Conservation (phyloP, 495 filamentous ascomycete genomes). For the Xylaria intraflava region DNA sequence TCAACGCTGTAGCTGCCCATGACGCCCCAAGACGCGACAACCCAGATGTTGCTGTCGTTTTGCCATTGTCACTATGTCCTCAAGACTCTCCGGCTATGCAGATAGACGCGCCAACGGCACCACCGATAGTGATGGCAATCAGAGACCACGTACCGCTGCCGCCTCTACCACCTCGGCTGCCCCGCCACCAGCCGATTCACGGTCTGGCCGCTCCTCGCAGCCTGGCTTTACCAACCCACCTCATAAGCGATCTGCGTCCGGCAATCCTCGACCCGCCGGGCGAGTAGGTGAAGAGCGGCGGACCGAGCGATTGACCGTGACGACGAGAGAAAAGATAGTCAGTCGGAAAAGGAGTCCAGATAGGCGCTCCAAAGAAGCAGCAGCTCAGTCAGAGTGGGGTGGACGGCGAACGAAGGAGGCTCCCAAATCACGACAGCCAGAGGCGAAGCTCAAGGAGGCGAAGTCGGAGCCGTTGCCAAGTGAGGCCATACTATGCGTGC, state of each 20-base stretch:
- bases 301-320: constrained; percentile 50
- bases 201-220: constrained; percentile 19
- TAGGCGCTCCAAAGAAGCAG: constrained; percentile 45
- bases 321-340: constrained; percentile 58
- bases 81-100: constrained; percentile 27
- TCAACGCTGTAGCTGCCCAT: constrained; percentile 4
- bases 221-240: constrained; percentile 25
- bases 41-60: constrained; percentile 19
- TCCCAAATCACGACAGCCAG: constrained; percentile 40
- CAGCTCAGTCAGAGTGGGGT: constrained; percentile 18
- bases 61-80: constrained; percentile 31
- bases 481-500: constrained; percentile 11
- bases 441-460: constrained; percentile 38
- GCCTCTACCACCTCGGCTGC: constrained; percentile 20
- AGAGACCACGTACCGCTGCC: constrained; percentile 31
- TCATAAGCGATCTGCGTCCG: constrained; percentile 40
- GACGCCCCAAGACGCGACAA: constrained; percentile 8
- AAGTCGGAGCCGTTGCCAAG: constrained; percentile 34
- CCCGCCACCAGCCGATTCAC: constrained; percentile 14
- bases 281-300: constrained; percentile 37
- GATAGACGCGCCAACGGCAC: constrained; percentile 36
- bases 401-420: constrained; percentile 27
- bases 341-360: constrained; percentile 59
- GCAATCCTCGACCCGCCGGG: constrained; percentile 33
- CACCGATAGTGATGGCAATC: constrained; percentile 28